phyloP scores from a whole-genome alignment of 441 rosid species.

The Aleurites moluccanus region DNA sequence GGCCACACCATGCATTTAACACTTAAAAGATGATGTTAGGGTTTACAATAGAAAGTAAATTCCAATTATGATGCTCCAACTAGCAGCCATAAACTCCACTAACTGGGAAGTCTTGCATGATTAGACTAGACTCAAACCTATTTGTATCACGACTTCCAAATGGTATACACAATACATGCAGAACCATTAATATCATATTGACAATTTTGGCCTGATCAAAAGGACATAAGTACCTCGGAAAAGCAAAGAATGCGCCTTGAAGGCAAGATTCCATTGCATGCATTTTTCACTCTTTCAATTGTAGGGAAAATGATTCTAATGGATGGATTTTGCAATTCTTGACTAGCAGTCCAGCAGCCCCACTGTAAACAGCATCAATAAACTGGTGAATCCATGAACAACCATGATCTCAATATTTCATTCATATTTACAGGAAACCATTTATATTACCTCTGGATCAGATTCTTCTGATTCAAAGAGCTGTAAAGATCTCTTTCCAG shows the following conservation, averaged over 20 bases:
- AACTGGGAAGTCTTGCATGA: not conserved
- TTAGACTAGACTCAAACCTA: not conserved
- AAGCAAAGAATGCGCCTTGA: conserved; percentile 81
- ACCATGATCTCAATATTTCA: conserved; percentile 15
- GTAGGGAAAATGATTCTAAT: conserved; percentile 77
- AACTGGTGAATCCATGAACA: conserved; percentile 13
- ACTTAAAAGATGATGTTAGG: conserved; percentile 1
- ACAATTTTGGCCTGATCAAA: conserved; percentile 16
- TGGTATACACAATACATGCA: not conserved
- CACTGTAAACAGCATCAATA: conserved; percentile 53
- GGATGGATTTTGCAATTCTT: conserved; percentile 77
- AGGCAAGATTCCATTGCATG: conserved; percentile 58
- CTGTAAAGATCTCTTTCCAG: conserved; percentile 64
- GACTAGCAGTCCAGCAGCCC: conserved; percentile 92
- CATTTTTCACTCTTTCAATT: conserved; percentile 70
- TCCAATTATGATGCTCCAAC: not conserved
- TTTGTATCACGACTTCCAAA: not conserved
- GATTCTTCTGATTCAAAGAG: conserved; percentile 82
- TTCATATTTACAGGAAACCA: conserved; percentile 13
- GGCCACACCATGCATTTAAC: not conserved
- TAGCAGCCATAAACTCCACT: not conserved
- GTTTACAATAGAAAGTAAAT: not conserved
- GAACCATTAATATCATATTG: not conserved
- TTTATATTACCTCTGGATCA: conserved; percentile 78
- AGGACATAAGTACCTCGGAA: conserved; percentile 63